A percentile compares a stretch with the other conserved stretches of the same genome.
These are phyloP conservation scores for Suillus variegatus DNA, from an alignment of 768 basidiomycete genomes.

Conservation along the genomic window DNA sequence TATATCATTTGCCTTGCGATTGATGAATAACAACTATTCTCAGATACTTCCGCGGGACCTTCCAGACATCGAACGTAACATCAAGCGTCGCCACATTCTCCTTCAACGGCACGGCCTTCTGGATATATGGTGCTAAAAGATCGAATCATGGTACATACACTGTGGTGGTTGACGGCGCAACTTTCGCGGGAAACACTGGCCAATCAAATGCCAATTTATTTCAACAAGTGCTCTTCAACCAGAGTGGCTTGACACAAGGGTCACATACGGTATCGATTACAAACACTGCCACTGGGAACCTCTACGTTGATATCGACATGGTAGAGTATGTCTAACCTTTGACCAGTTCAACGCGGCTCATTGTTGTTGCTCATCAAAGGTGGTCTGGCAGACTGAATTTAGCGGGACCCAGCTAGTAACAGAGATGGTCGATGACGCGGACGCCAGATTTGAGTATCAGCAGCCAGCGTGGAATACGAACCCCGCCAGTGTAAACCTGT, in stretches of 20 bases:
- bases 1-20: not conserved
- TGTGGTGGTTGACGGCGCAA: constrained; percentile 41
- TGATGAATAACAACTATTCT: not conserved
- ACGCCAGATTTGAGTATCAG: constrained; percentile 40
- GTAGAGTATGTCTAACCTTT: constrained; percentile 23
- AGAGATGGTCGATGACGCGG: constrained; percentile 33
- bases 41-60: constrained; percentile 43
- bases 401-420: constrained; percentile 16
- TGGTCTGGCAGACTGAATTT: constrained; percentile 31
- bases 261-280: constrained; percentile 37
- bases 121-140: constrained; percentile 52
- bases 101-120: constrained; percentile 52
- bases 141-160: constrained; percentile 47
- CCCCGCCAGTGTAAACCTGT: constrained; percentile 35
- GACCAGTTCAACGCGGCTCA: not conserved
- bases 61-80: constrained; percentile 37
- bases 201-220: constrained; percentile 28
- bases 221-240: constrained; percentile 43
- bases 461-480: constrained; percentile 36
- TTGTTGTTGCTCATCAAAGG: constrained; percentile 14
- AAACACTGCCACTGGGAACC: constrained; percentile 23
- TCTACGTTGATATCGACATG: constrained; percentile 49
- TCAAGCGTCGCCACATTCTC: constrained; percentile 39
- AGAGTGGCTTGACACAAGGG: constrained; percentile 32
- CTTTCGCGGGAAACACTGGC: constrained; percentile 33